These are phyloP conservation scores for Helianthus tuberosus DNA, from an alignment of 129 eudicot species.

Conservation along the genomic window DNA sequence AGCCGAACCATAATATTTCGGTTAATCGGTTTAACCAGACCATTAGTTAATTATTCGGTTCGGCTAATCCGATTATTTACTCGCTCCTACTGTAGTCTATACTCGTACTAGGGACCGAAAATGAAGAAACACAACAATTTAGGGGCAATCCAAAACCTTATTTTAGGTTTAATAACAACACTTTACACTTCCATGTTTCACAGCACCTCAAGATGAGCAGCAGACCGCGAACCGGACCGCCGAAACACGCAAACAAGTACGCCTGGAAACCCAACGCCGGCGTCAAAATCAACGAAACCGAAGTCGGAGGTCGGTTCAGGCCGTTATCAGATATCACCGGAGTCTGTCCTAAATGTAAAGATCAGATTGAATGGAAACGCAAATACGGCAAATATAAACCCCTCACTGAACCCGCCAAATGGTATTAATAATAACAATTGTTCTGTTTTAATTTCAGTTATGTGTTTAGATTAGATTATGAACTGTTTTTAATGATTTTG, in stretches of 20 bases:
- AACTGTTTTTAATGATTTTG: not conserved
- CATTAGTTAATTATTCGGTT: too few species aligned
- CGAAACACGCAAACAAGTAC: conserved; percentile 84
- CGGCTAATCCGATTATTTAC: too few species aligned
- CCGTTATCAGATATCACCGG: conserved; percentile 84
- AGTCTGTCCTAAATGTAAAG: conserved; percentile 81
- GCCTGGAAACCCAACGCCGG: conserved; percentile 96
- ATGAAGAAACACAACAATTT: not conserved
- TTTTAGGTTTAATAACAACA: conserved; percentile 31
- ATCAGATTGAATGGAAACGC: conserved; percentile 94
- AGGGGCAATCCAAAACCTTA: not conserved
- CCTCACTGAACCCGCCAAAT: conserved; percentile 86
- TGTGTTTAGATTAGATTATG: not conserved
- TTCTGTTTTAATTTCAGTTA: not conserved
- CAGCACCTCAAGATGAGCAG: conserved; percentile 41
- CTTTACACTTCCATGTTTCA: not conserved
- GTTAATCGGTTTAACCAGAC: too few species aligned
- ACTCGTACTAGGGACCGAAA: conserved; percentile 3
- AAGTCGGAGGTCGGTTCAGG: conserved; percentile 82
- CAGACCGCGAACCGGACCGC: conserved; percentile 65
- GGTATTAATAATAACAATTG: conserved; percentile 36
- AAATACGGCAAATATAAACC: conserved; percentile 95
- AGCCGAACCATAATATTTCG: too few species aligned
- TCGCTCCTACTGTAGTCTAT: not conserved
- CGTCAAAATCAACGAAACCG: conserved; percentile 86